Evolutionary conservation across 2,329 filamentous ascomycete species (phyloP).

Genomic region (Apiospora marii): DNA sequence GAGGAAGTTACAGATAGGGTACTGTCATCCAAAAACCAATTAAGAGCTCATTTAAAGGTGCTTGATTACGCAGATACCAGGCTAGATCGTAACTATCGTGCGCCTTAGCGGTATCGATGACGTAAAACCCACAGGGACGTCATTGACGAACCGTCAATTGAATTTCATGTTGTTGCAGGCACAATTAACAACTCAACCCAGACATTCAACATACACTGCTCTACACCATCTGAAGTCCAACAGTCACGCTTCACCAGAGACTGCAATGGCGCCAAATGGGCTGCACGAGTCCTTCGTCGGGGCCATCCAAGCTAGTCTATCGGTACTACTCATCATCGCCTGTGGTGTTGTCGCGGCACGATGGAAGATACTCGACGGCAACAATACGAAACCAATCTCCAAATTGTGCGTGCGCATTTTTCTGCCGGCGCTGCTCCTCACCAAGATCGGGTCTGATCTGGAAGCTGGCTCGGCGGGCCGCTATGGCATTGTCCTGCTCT

Average conservation of each 20-base stretch:
- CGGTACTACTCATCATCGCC: slow-evolving; percentile 55
- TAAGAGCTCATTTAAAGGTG: not conserved
- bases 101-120: slow-evolving; percentile 7
- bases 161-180: not conserved
- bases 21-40: not conserved
- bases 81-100: slow-evolving; percentile 9
- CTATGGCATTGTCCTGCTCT: slow-evolving; percentile 41
- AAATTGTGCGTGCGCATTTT: slow-evolving; percentile 56
- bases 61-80: not conserved
- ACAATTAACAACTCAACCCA: not conserved
- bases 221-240: too few species aligned
- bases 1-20: not conserved
- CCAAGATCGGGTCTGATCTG: slow-evolving; percentile 53
- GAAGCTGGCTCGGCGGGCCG: slow-evolving; percentile 47
- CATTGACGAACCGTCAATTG: not conserved
- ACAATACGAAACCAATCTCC: slow-evolving; percentile 51
- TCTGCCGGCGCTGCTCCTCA: slow-evolving; percentile 54
- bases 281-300: slow-evolving; percentile 50
- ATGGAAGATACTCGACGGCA: slow-evolving; percentile 46
- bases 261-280: slow-evolving; percentile 34
- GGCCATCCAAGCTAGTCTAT: slow-evolving; percentile 55
- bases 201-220: not conserved
- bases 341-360: slow-evolving; percentile 52
- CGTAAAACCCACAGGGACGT: not conserved
- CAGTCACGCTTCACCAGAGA: not conserved